Conservation (phyloP, 1,139 yeast genomes). For the Saccharomycopsis phalli region DNA sequence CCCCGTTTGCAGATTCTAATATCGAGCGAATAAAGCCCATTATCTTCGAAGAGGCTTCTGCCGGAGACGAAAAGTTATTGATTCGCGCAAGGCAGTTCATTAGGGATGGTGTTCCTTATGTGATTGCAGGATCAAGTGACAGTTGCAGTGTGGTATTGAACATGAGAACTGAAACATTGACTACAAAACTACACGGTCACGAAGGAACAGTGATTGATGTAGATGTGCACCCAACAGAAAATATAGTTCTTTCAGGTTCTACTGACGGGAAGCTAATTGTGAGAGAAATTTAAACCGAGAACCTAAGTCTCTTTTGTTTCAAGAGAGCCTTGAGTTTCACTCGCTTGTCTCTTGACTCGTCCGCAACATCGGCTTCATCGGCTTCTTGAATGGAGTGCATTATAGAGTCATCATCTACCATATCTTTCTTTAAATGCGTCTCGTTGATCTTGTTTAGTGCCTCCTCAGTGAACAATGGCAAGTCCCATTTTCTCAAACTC, state of each 20-base stretch:
- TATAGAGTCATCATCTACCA: conserved; percentile 13
- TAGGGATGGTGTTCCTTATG: conserved; percentile 27
- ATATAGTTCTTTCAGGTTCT: conserved; percentile 36
- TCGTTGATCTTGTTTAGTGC: conserved; percentile 32
- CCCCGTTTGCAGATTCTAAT: background rate
- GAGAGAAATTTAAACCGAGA: conserved; percentile 24
- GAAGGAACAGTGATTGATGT: conserved; percentile 54
- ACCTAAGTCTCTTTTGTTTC: background rate
- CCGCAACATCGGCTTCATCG: background rate
- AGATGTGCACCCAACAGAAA: conserved; percentile 35
- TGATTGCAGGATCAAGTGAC: conserved; percentile 59
- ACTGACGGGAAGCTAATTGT: conserved; percentile 43
- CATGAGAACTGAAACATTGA: conserved; percentile 38
- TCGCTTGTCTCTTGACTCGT: background rate
- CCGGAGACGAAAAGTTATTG: conserved; percentile 45
- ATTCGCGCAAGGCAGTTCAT: conserved; percentile 31
- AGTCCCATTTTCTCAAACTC: conserved; percentile 31
- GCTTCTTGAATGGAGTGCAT: conserved; percentile 4
- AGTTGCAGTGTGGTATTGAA: conserved; percentile 55
- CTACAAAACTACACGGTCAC: conserved; percentile 50
- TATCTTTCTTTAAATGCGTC: conserved; percentile 22
- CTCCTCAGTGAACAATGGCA: conserved; percentile 38
- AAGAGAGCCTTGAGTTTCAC: background rate
- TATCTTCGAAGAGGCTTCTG: conserved; percentile 50
- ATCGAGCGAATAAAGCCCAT: conserved; percentile 24